phyloP scores from a whole-genome alignment of 768 basidiomycete species.

The Leccinum olivaceopallidum region DNA sequence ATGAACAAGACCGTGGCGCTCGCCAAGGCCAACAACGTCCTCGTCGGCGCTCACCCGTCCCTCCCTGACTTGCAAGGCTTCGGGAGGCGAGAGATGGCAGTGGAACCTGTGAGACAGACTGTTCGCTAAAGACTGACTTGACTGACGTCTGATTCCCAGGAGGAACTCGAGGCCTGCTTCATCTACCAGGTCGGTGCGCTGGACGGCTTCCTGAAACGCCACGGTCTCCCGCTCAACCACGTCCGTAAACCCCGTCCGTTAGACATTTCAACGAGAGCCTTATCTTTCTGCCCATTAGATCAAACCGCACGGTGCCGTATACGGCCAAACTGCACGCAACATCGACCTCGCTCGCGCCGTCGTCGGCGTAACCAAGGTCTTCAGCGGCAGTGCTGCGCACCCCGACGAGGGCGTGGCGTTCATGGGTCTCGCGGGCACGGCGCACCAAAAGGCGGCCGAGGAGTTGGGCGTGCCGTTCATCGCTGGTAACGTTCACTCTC shows the following conservation, averaged over 20 bases:
- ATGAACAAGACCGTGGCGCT: slow-evolving; percentile 63
- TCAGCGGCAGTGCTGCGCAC: slow-evolving; percentile 31
- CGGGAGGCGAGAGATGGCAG: slow-evolving; percentile 62
- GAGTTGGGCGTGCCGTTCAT: slow-evolving; percentile 61
- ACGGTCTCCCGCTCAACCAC: slow-evolving; percentile 56
- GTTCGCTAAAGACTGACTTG: background rate
- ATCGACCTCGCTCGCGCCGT: slow-evolving; percentile 55
- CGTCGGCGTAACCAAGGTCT: slow-evolving; percentile 54
- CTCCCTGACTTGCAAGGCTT: slow-evolving; percentile 63
- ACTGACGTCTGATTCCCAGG: slow-evolving; percentile 32
- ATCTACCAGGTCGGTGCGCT: slow-evolving; percentile 71
- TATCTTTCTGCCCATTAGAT: slow-evolving; percentile 36
- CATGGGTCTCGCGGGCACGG: slow-evolving; percentile 63
- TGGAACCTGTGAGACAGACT: slow-evolving; percentile 47
- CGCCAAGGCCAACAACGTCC: slow-evolving; percentile 56
- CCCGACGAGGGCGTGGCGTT: slow-evolving; percentile 44
- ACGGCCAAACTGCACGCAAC: slow-evolving; percentile 58
- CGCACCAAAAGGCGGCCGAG: slow-evolving; percentile 56
- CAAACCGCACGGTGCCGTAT: slow-evolving; percentile 63
- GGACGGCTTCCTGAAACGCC: slow-evolving; percentile 53
- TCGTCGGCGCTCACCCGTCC: slow-evolving; percentile 69
- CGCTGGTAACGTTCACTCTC: slow-evolving; percentile 41
- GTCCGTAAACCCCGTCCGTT: slow-evolving; percentile 32
- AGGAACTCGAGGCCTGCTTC: slow-evolving; percentile 56
- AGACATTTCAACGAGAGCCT: background rate